A percentile compares a stretch with the other conserved stretches of the same genome.
Evolutionary conservation across 345 rosid genomes (phyloP).

Genomic region (Murraya koenigii): DNA sequence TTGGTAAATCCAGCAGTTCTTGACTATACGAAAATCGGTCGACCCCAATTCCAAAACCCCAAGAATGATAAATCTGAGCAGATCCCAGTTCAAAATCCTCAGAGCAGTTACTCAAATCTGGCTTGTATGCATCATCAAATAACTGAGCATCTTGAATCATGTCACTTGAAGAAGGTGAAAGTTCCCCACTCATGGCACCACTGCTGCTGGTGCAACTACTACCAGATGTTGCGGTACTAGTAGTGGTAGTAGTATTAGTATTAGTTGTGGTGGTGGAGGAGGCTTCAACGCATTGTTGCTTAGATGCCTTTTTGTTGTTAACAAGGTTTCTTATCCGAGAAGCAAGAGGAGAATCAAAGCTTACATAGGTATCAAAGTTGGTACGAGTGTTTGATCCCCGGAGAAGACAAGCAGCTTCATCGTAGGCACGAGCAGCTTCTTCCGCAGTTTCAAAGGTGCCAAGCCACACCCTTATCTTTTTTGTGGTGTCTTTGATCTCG

Average conservation of each 20-base stretch:
- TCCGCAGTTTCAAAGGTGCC: constrained; percentile 78
- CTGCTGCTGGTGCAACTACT: constrained; percentile 19
- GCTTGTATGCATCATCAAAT: constrained; percentile 54
- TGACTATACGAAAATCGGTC: constrained; percentile 46
- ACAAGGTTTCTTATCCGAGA: constrained; percentile 56
- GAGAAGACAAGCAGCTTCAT: constrained; percentile 79
- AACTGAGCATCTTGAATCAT: constrained; percentile 27
- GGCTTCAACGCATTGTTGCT: constrained; percentile 19
- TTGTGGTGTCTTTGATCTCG: constrained; percentile 76
- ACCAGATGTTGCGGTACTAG: constrained; percentile 8
- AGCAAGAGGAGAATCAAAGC: constrained; percentile 64
- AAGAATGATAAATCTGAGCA: constrained; percentile 28
- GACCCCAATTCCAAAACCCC: constrained; percentile 29
- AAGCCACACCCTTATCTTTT: constrained; percentile 79
- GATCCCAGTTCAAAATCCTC: constrained; percentile 28
- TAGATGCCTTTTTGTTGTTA: constrained; percentile 37
- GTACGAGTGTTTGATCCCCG: constrained; percentile 78
- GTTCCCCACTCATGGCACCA: constrained; percentile 11
- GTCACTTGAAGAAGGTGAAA: constrained; percentile 7
- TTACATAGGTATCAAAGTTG: constrained; percentile 53
- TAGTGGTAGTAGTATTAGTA: constrained; percentile 7
- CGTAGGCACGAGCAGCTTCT: constrained; percentile 74
- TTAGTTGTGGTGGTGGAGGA: constrained; percentile 10
- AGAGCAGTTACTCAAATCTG: constrained; percentile 50
- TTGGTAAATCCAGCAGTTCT: constrained; percentile 46